Evolutionary conservation across 2,329 filamentous ascomycete species (phyloP), one percentile per base, ranked within the genome.

Genomic region (Calonectria ilicicola): DNA sequence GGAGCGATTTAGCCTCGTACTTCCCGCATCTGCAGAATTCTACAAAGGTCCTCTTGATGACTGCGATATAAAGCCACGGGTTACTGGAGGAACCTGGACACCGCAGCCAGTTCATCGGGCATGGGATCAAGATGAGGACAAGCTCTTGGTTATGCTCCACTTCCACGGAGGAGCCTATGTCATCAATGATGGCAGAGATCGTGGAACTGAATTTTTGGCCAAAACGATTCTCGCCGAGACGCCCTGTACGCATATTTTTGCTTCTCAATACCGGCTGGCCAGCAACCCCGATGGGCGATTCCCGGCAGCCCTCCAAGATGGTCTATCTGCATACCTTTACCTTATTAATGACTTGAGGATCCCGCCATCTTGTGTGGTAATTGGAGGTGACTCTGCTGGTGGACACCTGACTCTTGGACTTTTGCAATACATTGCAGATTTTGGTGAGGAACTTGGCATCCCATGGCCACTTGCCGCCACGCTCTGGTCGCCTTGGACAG

Each of bases 221-320:
- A 40, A 7, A 32, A 66, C 64, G 3, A 2, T 66, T n/a, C 64
- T 66, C 9, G n/a, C 42, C 14, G 19, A 56, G 2, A 66, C 26
- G n/a, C n/a, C 38, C 2, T 46, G 47, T 5, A 58, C 65, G 5
- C 65, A 58, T 9, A n/a, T 58, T 26, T 67, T 67, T n/a, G 35
- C 65, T 14, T 49, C 49, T 1, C 65, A 67, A 38, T 67, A 67
- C 9, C 49, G 65, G 3, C 38, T 67, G 2, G 10, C 65, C 3
- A 67, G 49, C 27, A 46, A 58, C 26, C 49, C 49, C 3, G 49
- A 26, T 6, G 65, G 65, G 14, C 47, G 65, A 19, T 58, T 58
- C n/a, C 65, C 49, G 5, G 65, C 65, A 19, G 49, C 65, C 8
- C 49, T 67, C 17, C 65, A 67, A 32, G 65, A 67, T n/a, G 65